phyloP scores from a whole-genome alignment of 805 yeast species.

The Yarrowia sp. region DNA sequence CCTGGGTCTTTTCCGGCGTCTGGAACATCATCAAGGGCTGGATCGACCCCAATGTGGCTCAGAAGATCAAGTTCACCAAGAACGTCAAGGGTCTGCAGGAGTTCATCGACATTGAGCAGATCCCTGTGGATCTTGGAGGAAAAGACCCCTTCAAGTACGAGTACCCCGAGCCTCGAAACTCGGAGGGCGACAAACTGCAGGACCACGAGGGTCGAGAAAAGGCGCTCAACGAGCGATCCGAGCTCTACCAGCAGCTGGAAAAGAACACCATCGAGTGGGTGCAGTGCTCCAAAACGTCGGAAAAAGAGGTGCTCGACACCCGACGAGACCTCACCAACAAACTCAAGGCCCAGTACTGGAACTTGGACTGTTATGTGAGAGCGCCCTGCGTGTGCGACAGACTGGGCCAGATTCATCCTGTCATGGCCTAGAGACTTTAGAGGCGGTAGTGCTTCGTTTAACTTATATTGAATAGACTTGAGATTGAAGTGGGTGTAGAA shows the following conservation, averaged over 20 bases:
- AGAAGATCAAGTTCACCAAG: conserved; percentile 76
- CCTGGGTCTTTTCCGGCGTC: conserved; percentile 84
- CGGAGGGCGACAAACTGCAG: conserved; percentile 53
- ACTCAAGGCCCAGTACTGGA: conserved; percentile 26
- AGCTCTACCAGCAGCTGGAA: conserved; percentile 27
- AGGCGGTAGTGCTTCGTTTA: not conserved
- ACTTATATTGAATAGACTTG: conserved; percentile 1
- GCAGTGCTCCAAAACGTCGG: conserved; percentile 1
- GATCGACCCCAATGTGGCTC: conserved; percentile 86
- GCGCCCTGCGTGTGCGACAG: conserved; percentile 35
- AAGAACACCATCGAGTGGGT: conserved; percentile 37
- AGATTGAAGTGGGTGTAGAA: not conserved
- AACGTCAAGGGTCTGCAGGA: conserved; percentile 62
- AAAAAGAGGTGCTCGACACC: conserved; percentile 9
- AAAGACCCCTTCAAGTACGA: conserved; percentile 58
- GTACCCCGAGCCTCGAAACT: conserved; percentile 60
- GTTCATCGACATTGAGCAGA: conserved; percentile 58
- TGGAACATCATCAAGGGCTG: conserved; percentile 83
- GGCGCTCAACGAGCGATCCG: conserved; percentile 29
- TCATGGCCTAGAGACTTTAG: not conserved
- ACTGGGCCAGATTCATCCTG: conserved; percentile 11
- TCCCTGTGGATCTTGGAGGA: conserved; percentile 73
- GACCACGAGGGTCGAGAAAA: conserved; percentile 23
- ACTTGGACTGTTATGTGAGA: conserved; percentile 15
- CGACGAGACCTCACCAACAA: conserved; percentile 6